Base-by-base conservation (phyloP, 140 eudicot species). In the Senecio squalidus region DNA sequence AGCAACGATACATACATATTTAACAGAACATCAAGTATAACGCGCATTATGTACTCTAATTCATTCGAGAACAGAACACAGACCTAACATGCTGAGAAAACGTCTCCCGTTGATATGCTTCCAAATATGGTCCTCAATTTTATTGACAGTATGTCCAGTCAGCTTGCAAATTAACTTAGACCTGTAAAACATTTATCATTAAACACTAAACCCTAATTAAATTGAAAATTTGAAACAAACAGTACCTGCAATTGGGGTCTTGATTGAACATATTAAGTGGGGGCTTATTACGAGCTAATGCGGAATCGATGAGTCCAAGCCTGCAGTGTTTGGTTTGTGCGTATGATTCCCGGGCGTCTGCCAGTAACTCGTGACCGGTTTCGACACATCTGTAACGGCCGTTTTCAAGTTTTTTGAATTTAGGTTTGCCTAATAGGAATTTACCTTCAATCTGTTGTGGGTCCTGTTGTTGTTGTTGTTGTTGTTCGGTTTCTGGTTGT, bases 111-210 rank as follows among this genome's bases (percentile, higher is more conserved):
- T 92, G 66, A 92, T 82, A 69, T 92, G 98, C 80, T 92, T 92
- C 98, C 96, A 92, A 66, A 87, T 92, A 60, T 92, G 98, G 84
- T 87, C 95, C 80, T 92, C 98, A 23, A 70, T 58, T 66, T 92
- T 92, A 58, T 87, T 92, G 64, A 92, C 78, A 33, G 83, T 74
- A 51, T 54, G 62, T 22, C 87, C 96, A 1, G 98, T 92, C 13
- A 92, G 75, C 70, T 81, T 92, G 70, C 98, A 92, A 7, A 71
- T 75, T 43, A 92, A 62, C 87, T 84, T 92, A 20, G 89, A 84
- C 11, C 98, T 91, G 62, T 53, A 70, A 49, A 9, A 40, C 9
- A 71, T 36, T 36, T 6, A 33, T 23, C 9, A 67, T 27, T 22
- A 9, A 8, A 15, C 3, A 45, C 14, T 11, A 58, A 72, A 76